A percentile compares a stretch with the other conserved stretches of the same genome.
phyloP scores from a whole-genome alignment of 331 rosid species.

The Prunus yedoensis region DNA sequence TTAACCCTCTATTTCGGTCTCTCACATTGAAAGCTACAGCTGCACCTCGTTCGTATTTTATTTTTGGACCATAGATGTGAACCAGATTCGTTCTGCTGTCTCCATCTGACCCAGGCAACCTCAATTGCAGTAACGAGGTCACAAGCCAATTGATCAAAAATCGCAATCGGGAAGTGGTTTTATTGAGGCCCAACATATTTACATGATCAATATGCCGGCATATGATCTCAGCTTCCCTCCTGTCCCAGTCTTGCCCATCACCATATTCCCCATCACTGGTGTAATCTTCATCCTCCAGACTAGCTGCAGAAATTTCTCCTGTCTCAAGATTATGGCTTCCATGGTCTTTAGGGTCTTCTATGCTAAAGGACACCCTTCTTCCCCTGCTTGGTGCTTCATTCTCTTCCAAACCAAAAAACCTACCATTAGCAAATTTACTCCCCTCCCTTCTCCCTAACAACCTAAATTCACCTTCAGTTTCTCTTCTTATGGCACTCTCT shows the following conservation, averaged over 20 bases:
- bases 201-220: slow-evolving; percentile 83
- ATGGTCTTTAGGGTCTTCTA: slow-evolving; percentile 68
- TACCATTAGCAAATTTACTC: slow-evolving; percentile 57
- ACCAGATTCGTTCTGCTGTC: slow-evolving; percentile 55
- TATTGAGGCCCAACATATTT: slow-evolving; percentile 85
- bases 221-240: slow-evolving; percentile 81
- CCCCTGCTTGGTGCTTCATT: slow-evolving; percentile 60
- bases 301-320: slow-evolving; percentile 62
- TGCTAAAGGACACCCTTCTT: slow-evolving; percentile 82
- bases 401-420: slow-evolving; percentile 79
- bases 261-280: slow-evolving; percentile 80
- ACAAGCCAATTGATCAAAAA: slow-evolving; percentile 96
- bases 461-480: slow-evolving; percentile 95
- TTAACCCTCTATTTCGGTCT: slow-evolving; percentile 61
- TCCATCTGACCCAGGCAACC: slow-evolving; percentile 56
- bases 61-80: slow-evolving; percentile 90
- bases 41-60: slow-evolving; percentile 95
- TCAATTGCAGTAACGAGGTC: slow-evolving; percentile 79
- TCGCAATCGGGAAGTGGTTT: slow-evolving; percentile 78
- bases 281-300: slow-evolving; percentile 77
- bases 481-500: slow-evolving; percentile 95
- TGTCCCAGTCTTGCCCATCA: slow-evolving; percentile 79
- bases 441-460: slow-evolving; percentile 87
- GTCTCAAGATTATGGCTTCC: slow-evolving; percentile 44
- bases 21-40: slow-evolving; percentile 93